phyloP scores from a whole-genome alignment of 1,284 basidiomycete genomes.

The Chalciporus piperatoides region DNA sequence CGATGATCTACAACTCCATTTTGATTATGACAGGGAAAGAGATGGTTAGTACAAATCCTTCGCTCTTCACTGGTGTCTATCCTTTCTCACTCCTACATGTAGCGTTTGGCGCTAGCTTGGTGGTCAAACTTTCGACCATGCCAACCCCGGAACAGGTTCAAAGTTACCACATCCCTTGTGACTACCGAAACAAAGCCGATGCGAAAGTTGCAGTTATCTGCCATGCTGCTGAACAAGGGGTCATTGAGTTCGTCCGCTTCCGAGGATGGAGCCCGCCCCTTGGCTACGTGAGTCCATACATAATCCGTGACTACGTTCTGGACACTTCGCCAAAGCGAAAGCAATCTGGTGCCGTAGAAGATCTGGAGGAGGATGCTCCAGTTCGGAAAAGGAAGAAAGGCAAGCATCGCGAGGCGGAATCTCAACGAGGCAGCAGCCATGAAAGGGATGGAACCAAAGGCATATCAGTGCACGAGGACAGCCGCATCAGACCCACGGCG shows the following conservation, averaged over 20 bases:
- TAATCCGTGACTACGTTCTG: conserved; percentile 15
- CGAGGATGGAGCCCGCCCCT: conserved; percentile 39
- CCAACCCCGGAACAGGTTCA: conserved; percentile 34
- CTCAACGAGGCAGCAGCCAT: not conserved
- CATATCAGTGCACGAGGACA: conserved; percentile 1
- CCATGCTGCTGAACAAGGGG: conserved; percentile 49
- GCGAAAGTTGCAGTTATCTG: conserved; percentile 54
- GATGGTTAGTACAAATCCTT: conserved; percentile 40
- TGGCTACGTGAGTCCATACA: conserved; percentile 33
- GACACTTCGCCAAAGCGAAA: conserved; percentile 27
- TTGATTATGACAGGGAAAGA: conserved; percentile 40
- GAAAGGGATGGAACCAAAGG: not conserved
- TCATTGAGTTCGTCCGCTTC: conserved; percentile 55
- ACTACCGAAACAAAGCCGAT: conserved; percentile 55
- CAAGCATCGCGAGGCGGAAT: conserved; percentile 12
- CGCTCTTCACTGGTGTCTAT: not conserved
- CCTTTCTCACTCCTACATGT: conserved; percentile 2
- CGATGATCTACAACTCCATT: conserved; percentile 36
- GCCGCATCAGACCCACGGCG: conserved; percentile 20
- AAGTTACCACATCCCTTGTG: conserved; percentile 43
- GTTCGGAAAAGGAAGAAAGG: conserved; percentile 24
- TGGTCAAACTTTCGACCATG: conserved; percentile 39
- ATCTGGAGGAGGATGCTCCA: conserved; percentile 9
- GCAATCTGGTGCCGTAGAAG: conserved; percentile 13
- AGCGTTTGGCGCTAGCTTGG: conserved; percentile 56